These are phyloP conservation scores for Coriaria nepalensis DNA, from an alignment of 306 rosid genomes.

Conservation along the genomic window DNA sequence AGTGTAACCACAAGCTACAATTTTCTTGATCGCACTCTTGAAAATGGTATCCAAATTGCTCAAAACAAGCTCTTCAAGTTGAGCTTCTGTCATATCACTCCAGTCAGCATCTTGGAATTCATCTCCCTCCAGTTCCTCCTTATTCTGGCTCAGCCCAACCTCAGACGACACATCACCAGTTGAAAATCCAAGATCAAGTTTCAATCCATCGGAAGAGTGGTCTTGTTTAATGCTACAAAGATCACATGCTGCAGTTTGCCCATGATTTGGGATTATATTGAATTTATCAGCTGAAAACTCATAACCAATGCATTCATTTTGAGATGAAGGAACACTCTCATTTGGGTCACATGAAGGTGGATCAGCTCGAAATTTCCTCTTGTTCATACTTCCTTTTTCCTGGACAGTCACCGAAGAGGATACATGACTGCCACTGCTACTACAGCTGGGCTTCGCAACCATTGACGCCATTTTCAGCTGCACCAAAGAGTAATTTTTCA, in stretches of 20 bases:
- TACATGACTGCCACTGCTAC: slow-evolving; percentile 31
- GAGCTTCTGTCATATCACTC: slow-evolving; percentile 70
- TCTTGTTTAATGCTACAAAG: slow-evolving; percentile 37
- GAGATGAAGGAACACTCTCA: slow-evolving; percentile 40
- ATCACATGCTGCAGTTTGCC: slow-evolving; percentile 34
- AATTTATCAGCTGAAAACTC: slow-evolving; percentile 75
- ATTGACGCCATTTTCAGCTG: slow-evolving; percentile 73
- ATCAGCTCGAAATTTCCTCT: slow-evolving; percentile 95
- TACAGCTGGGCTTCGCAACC: slow-evolving; percentile 34
- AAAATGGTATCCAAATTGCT: slow-evolving; percentile 53
- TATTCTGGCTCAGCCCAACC: slow-evolving; percentile 30
- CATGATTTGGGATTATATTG: slow-evolving; percentile 31
- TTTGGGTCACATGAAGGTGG: slow-evolving; percentile 50
- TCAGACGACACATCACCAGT: slow-evolving; percentile 33
- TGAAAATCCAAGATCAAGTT: slow-evolving; percentile 73
- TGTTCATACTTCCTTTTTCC: slow-evolving; percentile 82
- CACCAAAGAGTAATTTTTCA: slow-evolving; percentile 19
- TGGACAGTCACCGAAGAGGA: slow-evolving; percentile 46
- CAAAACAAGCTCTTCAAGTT: slow-evolving; percentile 71
- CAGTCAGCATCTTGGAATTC: slow-evolving; percentile 67
- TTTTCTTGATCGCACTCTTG: slow-evolving; percentile 59
- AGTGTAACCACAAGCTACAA: slow-evolving; percentile 54
- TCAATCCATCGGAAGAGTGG: slow-evolving; percentile 45
- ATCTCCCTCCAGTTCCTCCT: slow-evolving; percentile 48
- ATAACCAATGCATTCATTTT: slow-evolving; percentile 47